Percentiles rank a stretch among this genome's conserved stretches.
Conservation (phyloP, 129 eudicot species). For the Artemisia tridentata region DNA sequence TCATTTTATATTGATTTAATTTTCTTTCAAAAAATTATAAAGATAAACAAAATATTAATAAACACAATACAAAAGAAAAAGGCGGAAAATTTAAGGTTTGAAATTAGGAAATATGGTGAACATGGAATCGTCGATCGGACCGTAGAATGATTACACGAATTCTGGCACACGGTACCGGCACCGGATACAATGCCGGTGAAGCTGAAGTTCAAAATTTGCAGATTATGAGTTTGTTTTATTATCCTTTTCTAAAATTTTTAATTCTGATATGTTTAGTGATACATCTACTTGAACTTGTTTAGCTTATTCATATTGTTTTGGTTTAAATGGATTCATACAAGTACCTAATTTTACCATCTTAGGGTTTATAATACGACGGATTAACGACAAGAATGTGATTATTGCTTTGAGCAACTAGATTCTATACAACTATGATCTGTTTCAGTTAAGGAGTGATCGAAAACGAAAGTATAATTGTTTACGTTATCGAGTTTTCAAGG, state of each 20-base stretch:
- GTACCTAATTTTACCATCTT: too few relatives aligned
- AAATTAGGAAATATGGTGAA: too few relatives aligned
- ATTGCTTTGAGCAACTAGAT: neutral
- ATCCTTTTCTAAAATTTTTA: neutral
- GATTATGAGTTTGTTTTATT: neutral
- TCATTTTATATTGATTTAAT: too few relatives aligned
- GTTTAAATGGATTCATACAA: too few relatives aligned
- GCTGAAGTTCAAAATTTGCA: neutral
- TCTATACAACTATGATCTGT: neutral
- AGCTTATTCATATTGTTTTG: too few relatives aligned
- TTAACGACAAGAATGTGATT: neutral
- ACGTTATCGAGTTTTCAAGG: neutral
- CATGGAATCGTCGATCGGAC: too few relatives aligned
- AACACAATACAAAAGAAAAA: too few relatives aligned
- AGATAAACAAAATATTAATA: too few relatives aligned
- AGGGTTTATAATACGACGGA: neutral
- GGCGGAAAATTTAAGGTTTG: too few relatives aligned
- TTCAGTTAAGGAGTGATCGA: neutral
- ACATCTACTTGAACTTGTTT: neutral
- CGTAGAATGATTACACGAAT: neutral
- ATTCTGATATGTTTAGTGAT: neutral
- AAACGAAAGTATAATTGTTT: neutral
- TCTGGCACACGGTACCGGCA: neutral
- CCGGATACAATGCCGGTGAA: neutral
- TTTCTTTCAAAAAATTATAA: too few relatives aligned